Conservation (phyloP, 371 early-diverging fungal genomes). For the Apophysomyces variabilis region DNA sequence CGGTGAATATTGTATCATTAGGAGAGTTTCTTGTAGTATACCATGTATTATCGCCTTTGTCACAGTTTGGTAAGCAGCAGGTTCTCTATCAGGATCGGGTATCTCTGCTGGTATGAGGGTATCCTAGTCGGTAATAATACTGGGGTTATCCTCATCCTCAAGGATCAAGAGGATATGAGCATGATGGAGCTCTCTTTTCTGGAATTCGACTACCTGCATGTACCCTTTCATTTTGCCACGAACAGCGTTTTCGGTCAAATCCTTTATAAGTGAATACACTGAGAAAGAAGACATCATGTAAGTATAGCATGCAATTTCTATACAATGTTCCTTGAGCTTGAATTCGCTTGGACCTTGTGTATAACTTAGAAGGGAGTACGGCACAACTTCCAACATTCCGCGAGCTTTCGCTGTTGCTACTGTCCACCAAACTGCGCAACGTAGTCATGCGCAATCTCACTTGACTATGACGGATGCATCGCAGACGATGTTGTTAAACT, state of each 20-base stretch:
- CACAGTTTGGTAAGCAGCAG: conserved; percentile 32
- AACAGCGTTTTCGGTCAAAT: conserved; percentile 25
- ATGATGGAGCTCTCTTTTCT: conserved; percentile 35
- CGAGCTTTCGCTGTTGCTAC: neutral
- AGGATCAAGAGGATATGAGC: conserved; percentile 39
- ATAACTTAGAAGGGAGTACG: conserved; percentile 16
- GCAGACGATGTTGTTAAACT: conserved; percentile 13
- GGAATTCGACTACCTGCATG: conserved; percentile 27
- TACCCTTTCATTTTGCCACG: conserved; percentile 24
- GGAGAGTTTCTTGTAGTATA: neutral
- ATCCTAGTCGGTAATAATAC: conserved; percentile 28
- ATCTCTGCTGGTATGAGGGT: conserved; percentile 32
- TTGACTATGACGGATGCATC: neutral
- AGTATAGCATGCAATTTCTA: too few relatives aligned
- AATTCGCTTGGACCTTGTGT: conserved; percentile 21
- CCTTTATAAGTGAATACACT: conserved; percentile 16
- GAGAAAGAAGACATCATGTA: too few relatives aligned
- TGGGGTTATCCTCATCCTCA: conserved; percentile 17
- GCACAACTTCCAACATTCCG: neutral
- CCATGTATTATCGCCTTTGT: conserved; percentile 35
- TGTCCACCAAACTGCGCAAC: neutral
- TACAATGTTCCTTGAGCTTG: conserved; percentile 18
- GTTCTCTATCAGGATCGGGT: conserved; percentile 24
- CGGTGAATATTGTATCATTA: too few relatives aligned
- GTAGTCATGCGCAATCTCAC: neutral